These are phyloP conservation scores for Moricandia arvensis DNA, from an alignment of 345 rosid species.

Conservation along the genomic window DNA sequence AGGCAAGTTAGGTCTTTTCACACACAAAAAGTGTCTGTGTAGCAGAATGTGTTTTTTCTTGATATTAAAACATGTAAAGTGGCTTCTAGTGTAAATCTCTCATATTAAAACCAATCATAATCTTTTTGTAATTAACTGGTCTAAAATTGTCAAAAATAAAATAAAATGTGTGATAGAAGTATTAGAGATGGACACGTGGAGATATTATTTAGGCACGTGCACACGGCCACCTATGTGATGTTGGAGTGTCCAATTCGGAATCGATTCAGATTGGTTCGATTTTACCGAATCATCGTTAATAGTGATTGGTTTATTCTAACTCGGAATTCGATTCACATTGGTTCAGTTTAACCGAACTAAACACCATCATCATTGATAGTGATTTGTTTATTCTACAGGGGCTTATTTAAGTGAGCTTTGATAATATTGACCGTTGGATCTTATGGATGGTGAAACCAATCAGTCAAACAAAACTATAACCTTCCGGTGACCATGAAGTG, in stretches of 20 bases:
- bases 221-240: background rate
- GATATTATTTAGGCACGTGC: slow-evolving; percentile 3
- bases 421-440: slow-evolving; percentile 23
- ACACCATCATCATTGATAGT: too few relatives aligned
- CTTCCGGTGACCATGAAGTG: slow-evolving; percentile 13
- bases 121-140: background rate
- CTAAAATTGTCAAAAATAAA: background rate
- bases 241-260: too few relatives aligned
- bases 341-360: too few relatives aligned
- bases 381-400: too few relatives aligned
- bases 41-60: too few relatives aligned
- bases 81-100: too few relatives aligned
- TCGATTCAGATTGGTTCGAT: background rate
- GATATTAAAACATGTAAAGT: too few relatives aligned
- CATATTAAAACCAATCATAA: background rate
- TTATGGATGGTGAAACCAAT: background rate
- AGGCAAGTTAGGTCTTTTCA: too few relatives aligned
- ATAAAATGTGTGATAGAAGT: background rate
- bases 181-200: slow-evolving; percentile 13
- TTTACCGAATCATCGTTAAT: background rate
- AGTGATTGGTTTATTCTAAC: background rate
- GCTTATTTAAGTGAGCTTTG: background rate
- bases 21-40: too few relatives aligned
- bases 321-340: too few relatives aligned
- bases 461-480: slow-evolving; percentile 25